Evolutionary conservation across 164 flowering plant genomes (phyloP), one percentile per base, ranked within the genome.

Genomic region (Sedum album): DNA sequence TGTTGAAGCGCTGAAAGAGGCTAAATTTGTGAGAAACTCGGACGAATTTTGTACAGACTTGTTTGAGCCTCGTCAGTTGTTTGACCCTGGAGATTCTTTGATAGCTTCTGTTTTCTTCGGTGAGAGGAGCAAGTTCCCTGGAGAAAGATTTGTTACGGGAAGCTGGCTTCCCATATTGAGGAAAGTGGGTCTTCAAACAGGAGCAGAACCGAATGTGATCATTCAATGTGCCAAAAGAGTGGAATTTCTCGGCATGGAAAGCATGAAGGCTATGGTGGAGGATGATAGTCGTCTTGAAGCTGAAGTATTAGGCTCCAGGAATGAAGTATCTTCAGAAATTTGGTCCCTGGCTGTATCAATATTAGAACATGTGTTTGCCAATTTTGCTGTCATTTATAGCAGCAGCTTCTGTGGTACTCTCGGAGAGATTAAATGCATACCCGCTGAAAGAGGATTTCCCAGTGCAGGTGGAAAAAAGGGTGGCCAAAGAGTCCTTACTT

Each of bases 161-260:
- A 90, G 83, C 35, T 94, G 97, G 99, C 90, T 91, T 73, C 89
- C 71, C 26, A 88, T 94, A 72, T 82, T 94, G 73, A 79, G 87
- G 72, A 91, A 90, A 80, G 66, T 76, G 23, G 97, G 99, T 65
- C 92, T 94, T 68, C 86, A 86, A 57, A 84, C 83, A 75, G 79
- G 92, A 25, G 28, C 80, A 30, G 97, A 94, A 73, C 79, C 89
- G 57, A 90, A 88, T 75, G 80, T 89, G 44, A 81, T 94, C 60
- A 85, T 94, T 71, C 93, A 89, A 76, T 91, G 97, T 79, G 97
- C 97, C 36, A 86, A 73, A 76, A 87, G 87, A 71, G 85, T 94
- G 36, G 97, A 90, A 79, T 76, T 75, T 77, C 93, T 94, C 72
- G 97, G 97, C 33, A 51, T n/a, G 35, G 90, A 91, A 76, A 79